Evolutionary conservation across 805 yeast species (phyloP), one percentile per base, ranked within the genome.

Genomic region (Wickerhamomyces queroliae): DNA sequence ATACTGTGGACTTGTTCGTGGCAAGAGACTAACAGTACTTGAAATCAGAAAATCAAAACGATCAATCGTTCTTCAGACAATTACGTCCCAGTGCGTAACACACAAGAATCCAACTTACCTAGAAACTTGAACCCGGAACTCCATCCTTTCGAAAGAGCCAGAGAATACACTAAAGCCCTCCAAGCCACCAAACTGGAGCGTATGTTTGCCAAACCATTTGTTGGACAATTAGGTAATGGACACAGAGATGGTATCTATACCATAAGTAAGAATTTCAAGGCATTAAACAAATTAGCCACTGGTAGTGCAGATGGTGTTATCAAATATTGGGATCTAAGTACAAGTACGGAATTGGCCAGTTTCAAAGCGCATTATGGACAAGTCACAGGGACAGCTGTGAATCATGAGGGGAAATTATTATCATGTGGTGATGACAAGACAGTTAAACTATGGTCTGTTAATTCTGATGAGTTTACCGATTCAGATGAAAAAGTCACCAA

Each of bases 121-220:
- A 74, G 99, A 43, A 93, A 93, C 62, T 66, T 93, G 51, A 83
- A 91, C 57, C 96, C 99, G 2, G 93, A 91, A 18, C 69, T 93
- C 35, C 99, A 93, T 65, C 99, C 97, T 0, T 91, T 93, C 55
- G 98, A 93, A 64, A 72, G 98, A 51, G 97, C 98, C 6, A 74
- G 99, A 57, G 99, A 93, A 63, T 93, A 93, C 56, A 86, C 97
- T 16, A 77, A 90, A 49, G 98, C 98, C 0, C 64, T 93, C 38
- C 91, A 87, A 41, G 98, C 99, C 21, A 90, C 98, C 13, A 93
- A 93, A 59, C 62, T 93, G 65, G 98, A 91, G 58, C 74, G 97
- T 49, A 83, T 93, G 85, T 93, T 93, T 73, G 98, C 99, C 0
- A 90, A 90, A 56, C 99, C 99, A 3, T 93, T 93, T 62, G 72